These are phyloP conservation scores for Aspergillus nanangensis DNA, from an alignment of 495 filamentous ascomycete genomes.

Conservation along the genomic window DNA sequence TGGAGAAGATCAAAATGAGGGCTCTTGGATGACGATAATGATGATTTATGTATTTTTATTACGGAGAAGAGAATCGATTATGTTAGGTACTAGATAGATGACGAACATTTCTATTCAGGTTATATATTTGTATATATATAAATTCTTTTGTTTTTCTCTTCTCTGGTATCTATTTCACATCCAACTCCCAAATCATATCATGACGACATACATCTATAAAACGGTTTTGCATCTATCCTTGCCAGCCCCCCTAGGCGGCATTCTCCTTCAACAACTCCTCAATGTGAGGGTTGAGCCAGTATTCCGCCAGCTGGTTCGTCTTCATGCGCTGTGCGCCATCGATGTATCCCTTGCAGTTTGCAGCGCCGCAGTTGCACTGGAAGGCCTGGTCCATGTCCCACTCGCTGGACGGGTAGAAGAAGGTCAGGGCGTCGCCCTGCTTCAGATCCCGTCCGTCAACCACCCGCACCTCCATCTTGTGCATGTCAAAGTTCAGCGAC, in stretches of 20 bases:
- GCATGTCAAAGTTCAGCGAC: constrained; percentile 66
- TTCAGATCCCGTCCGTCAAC: constrained; percentile 48
- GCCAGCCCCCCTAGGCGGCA: not conserved
- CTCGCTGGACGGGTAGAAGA: constrained; percentile 77
- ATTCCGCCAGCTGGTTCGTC: constrained; percentile 21
- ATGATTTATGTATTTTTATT: no score
- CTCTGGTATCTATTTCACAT: no score
- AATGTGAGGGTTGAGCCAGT: constrained; percentile 39
- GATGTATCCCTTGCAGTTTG: constrained; percentile 28
- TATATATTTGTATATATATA: no score
- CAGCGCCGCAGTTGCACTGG: constrained; percentile 56
- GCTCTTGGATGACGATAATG: no score
- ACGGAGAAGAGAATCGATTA: no score
- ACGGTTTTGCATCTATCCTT: no score
- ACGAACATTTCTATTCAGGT: no score
- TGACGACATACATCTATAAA: no score
- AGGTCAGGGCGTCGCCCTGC: constrained; percentile 62
- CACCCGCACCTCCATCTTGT: constrained; percentile 56
- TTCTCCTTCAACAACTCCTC: constrained; percentile 21
- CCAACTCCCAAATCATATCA: no score
- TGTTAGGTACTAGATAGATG: no score
- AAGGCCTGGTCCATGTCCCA: constrained; percentile 75
- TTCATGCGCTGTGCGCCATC: constrained; percentile 30
- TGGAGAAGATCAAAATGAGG: not conserved
- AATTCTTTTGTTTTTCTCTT: no score